A percentile compares a stretch with the other conserved stretches of the same genome.
These are phyloP conservation scores for Craspedostauros australis DNA, from an alignment of 108 stramenopile genomes.

Conservation along the genomic window DNA sequence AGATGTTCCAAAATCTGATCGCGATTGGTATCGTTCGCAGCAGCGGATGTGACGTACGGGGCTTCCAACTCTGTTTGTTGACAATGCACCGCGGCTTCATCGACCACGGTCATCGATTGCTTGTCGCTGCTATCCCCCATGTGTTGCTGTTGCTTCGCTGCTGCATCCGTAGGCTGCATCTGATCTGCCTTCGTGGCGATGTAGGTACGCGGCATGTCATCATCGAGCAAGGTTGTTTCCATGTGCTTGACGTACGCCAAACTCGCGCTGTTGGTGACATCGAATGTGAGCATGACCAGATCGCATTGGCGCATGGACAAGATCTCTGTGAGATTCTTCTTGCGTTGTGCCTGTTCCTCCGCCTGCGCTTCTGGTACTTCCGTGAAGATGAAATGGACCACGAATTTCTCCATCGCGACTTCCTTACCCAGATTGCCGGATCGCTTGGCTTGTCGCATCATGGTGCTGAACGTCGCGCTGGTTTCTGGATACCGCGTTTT, in stretches of 20 bases:
- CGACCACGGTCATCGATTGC: conserved; percentile 20
- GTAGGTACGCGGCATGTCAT: conserved; percentile 63
- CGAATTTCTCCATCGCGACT: conserved; percentile 26
- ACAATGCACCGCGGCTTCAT: conserved; percentile 46
- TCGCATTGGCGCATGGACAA: conserved; percentile 39
- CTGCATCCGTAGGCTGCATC: conserved; percentile 2
- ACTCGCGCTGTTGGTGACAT: conserved; percentile 45
- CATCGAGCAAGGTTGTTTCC: conserved; percentile 40
- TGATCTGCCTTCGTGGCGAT: conserved; percentile 44
- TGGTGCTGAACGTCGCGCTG: conserved; percentile 25
- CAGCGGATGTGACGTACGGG: conserved; percentile 48
- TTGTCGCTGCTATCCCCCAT: conserved; percentile 14
- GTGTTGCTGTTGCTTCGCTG: conserved; percentile 1
- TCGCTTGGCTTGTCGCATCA: conserved; percentile 32
- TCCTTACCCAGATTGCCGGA: background rate
- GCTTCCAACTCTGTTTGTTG: conserved; percentile 53
- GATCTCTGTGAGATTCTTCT: conserved; percentile 25
- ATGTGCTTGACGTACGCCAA: conserved; percentile 49
- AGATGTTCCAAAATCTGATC: conserved; percentile 33
- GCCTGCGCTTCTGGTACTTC: conserved; percentile 47
- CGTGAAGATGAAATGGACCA: conserved; percentile 64
- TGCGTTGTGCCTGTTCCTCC: conserved; percentile 20
- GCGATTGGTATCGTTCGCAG: conserved; percentile 20
- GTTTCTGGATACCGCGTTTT: conserved; percentile 28
- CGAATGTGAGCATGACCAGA: conserved; percentile 59